Evolutionary conservation across 352 stramenopile genomes (phyloP), one percentile per base, ranked within the genome.

Genomic region (Pythium utonaiense): DNA sequence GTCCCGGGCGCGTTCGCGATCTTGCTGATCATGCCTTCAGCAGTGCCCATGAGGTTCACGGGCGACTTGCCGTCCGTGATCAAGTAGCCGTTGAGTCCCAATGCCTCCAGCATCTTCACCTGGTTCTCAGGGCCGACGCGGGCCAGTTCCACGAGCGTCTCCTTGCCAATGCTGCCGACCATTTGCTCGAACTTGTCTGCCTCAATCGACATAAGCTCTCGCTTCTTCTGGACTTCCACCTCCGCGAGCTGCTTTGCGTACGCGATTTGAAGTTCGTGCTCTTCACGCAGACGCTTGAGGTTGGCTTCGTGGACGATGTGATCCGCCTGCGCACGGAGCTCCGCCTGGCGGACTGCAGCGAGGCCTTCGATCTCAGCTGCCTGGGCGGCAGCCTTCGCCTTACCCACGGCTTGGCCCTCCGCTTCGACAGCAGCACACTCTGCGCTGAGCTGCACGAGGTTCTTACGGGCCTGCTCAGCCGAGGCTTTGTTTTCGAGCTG

Each of bases 21-120:
- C 45, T 79, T 79, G 54, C 76, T 83, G 56, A 90, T 89, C 64
- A 90, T 76, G 12, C 78, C 77, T 50, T 90, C 80, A 13, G 81
- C 83, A 4, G 83, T 89, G 60, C 75, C 80, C 49, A 93, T 57
- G 50, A 91, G 66, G 59, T 93, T 91, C 51, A 93, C 78, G 21
- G 83, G 83, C 19, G 75, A 89, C 70, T 91, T 93, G 59, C 83
- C 83, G 61, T 93, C 83, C 28, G 83, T 93, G 66, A 93, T 89
- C 52, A 93, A 70, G 64, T 91, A 91, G 38, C 83, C 81, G n/a
- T 83, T 79, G n/a, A 93, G 74, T 1, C 83, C 83, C 17, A 93
- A 66, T 28, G 80, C 78, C 44, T 85, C 71, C 34, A 93, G 70
- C 77, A 93, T 83, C 67, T 88, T 86, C 17, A 88, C 83, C 56